These are phyloP conservation scores for Colletotrichum euphorbiae DNA, from an alignment of 2,329 filamentous ascomycete species.

Conservation along the genomic window DNA sequence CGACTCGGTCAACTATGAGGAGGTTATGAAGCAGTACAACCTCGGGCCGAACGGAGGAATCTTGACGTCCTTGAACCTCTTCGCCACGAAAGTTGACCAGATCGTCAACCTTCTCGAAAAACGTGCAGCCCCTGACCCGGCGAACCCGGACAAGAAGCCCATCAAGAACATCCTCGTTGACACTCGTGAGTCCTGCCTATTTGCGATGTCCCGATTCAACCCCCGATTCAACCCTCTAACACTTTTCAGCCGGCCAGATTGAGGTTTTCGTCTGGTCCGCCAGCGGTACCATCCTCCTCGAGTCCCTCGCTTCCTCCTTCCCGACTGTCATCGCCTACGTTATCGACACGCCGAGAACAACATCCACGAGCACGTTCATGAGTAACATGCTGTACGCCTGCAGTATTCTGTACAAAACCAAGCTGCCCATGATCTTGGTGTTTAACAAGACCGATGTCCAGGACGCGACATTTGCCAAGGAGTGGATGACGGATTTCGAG, in stretches of 20 bases:
- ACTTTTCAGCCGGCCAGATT: conserved; percentile 79
- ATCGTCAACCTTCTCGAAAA: conserved; percentile 92
- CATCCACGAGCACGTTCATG: conserved; percentile 97
- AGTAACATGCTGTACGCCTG: conserved; percentile 99
- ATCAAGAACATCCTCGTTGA: conserved; percentile 92
- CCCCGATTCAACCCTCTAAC: not conserved
- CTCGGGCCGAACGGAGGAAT: conserved; percentile 97
- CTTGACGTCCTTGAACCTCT: conserved; percentile 93
- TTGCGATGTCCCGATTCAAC: no score
- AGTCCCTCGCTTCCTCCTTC: conserved; percentile 91
- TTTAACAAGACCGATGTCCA: conserved; percentile 99
- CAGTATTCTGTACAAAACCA: conserved; percentile 98
- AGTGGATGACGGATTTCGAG: conserved; percentile 99
- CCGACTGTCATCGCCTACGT: conserved; percentile 98
- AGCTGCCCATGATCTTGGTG: conserved; percentile 97
- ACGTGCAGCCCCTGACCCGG: conserved; percentile 74
- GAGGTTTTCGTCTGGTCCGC: conserved; percentile 99
- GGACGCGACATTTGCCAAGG: conserved; percentile 89
- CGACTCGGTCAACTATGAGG: conserved; percentile 98
- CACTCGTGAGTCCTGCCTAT: conserved; percentile 66
- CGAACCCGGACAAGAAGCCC: conserved; percentile 69
- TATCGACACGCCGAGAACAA: conserved; percentile 94
- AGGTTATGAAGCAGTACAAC: conserved; percentile 99
- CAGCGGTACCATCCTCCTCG: conserved; percentile 91
- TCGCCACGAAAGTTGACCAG: conserved; percentile 98